Percentiles rank a stretch among this genome's conserved stretches.
phyloP scores from a whole-genome alignment of 106 monocot species.

The Platanthera zijinensis region DNA sequence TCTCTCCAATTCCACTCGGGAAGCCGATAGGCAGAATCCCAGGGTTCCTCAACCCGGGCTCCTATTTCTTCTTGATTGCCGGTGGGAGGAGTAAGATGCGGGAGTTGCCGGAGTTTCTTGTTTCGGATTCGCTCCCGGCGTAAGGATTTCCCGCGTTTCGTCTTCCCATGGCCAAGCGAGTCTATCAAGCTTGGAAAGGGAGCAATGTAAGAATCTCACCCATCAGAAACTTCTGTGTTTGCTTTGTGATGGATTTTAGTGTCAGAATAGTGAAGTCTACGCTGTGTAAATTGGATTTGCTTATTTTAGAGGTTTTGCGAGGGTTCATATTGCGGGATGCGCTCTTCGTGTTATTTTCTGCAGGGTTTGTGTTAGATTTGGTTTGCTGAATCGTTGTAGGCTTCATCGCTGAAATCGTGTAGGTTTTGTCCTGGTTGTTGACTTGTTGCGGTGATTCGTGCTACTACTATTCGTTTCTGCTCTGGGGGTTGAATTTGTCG shows the following conservation, averaged over 20 bases:
- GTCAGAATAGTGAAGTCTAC: not conserved
- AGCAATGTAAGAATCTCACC: conserved; percentile 26
- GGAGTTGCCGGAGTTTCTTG: not conserved
- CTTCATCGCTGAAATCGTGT: not conserved
- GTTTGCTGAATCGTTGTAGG: not conserved
- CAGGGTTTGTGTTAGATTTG: not conserved
- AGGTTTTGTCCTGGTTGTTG: conserved; percentile 4
- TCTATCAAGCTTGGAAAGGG: conserved; percentile 34
- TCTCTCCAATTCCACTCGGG: not conserved
- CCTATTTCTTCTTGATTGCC: not conserved
- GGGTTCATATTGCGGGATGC: not conserved
- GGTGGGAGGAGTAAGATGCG: conserved; percentile 5
- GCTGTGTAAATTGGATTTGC: not conserved
- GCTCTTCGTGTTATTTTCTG: not conserved
- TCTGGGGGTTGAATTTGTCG: not conserved
- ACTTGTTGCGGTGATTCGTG: not conserved
- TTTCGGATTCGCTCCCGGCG: conserved; percentile 1
- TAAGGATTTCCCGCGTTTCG: not conserved
- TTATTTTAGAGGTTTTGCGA: not conserved
- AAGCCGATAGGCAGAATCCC: not conserved
- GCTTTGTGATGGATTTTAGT: not conserved
- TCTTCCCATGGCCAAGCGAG: conserved; percentile 21
- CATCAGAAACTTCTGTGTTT: not conserved
- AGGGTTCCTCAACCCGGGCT: not conserved
- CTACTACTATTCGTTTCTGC: not conserved